phyloP scores from a whole-genome alignment of 257 asterid genomes.

The Verbena officinalis region DNA sequence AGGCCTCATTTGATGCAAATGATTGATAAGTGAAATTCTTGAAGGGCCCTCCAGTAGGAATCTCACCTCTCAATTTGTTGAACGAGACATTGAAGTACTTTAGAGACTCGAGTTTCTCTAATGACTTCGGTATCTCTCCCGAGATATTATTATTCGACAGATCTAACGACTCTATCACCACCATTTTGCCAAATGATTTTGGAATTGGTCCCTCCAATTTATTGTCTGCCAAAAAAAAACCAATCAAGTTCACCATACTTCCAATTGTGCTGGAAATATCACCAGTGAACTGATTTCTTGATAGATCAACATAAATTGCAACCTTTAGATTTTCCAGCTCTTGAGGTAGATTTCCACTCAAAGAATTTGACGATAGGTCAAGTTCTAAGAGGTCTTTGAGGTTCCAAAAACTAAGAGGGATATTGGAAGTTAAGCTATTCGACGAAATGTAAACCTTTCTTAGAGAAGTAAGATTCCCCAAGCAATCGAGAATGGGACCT shows the following conservation, averaged over 20 bases:
- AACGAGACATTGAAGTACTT: too few relatives aligned
- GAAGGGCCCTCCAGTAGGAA: too few relatives aligned
- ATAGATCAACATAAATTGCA: constrained; percentile 18
- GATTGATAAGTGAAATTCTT: constrained; percentile 14
- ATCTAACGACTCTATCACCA: constrained; percentile 26
- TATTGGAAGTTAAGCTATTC: constrained; percentile 20
- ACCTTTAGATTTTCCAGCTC: constrained; percentile 17
- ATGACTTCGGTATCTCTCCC: too few relatives aligned
- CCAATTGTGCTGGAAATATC: constrained; percentile 16
- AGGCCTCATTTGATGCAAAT: constrained; percentile 27
- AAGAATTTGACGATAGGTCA: constrained; percentile 28
- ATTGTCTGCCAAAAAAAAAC: constrained; percentile 27
- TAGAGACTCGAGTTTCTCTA: too few relatives aligned
- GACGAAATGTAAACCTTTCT: constrained; percentile 3
- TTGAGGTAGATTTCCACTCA: constrained; percentile 26
- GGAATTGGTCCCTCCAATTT: constrained; percentile 29
- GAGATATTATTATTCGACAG: too few relatives aligned
- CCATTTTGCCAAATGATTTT: constrained; percentile 21
- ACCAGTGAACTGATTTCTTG: constrained; percentile 26
- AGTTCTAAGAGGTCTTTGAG: constrained; percentile 24
- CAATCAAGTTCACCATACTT: constrained; percentile 7
- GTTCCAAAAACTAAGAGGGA: constrained; percentile 20
- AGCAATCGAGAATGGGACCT: constrained; percentile 30
- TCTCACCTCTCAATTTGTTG: too few relatives aligned
- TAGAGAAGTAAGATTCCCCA: constrained; percentile 25